Evolutionary conservation across 345 rosid genomes (phyloP).

Genomic region (Moricandia arvensis): DNA sequence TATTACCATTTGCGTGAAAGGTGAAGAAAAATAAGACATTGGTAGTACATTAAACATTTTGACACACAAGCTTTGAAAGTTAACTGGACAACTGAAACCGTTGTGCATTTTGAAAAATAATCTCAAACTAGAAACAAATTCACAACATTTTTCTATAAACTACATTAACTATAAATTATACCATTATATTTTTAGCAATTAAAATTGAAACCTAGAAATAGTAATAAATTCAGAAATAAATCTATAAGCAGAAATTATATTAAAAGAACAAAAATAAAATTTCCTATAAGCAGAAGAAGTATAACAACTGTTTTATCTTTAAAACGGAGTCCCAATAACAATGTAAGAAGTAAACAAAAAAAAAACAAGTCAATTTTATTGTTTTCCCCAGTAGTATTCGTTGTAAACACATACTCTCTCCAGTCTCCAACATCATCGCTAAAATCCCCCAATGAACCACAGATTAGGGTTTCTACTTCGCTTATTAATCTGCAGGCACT

Average conservation of each 20-base stretch:
- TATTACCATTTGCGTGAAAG: background rate
- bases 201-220: background rate
- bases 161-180: background rate
- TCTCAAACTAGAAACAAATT: background rate
- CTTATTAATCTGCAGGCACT: background rate
- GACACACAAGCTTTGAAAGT: no score
- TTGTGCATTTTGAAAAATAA: no score
- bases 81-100: no score
- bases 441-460: background rate
- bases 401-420: background rate
- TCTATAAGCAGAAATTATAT: background rate
- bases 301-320: no score
- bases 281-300: background rate
- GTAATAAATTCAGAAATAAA: background rate
- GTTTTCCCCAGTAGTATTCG: background rate
- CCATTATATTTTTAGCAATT: background rate
- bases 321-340: no score
- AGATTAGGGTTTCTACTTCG: background rate
- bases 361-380: no score
- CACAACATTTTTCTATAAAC: background rate
- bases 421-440: background rate
- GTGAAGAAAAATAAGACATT: background rate
- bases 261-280: no score
- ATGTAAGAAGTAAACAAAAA: no score
- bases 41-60: no score